Evolutionary conservation across 2,329 filamentous ascomycete species (phyloP).

Genomic region (Alternaria arborescens): DNA sequence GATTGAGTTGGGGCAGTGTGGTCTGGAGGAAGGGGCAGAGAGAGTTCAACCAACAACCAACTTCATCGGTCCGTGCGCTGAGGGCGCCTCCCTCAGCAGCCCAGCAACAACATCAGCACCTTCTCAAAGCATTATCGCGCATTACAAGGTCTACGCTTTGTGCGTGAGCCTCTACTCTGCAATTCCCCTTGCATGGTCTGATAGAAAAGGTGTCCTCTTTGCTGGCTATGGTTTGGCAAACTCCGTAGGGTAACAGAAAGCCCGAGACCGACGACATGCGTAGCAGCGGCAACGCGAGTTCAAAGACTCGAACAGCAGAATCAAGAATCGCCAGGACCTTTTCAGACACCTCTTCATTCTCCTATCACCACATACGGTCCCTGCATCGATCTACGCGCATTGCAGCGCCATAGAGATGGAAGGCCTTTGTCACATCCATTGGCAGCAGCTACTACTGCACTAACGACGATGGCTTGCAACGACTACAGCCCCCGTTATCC

Average conservation of each 20-base stretch:
- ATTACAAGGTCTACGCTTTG: neutral
- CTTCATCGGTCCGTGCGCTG: slow-evolving; percentile 9
- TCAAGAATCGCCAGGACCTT: neutral
- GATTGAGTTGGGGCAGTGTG: neutral
- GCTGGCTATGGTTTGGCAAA: neutral
- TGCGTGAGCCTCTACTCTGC: neutral
- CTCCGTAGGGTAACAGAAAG: slow-evolving; percentile 1
- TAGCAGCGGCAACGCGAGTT: neutral
- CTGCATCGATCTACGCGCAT: neutral
- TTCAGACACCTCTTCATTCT: neutral
- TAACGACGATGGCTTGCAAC: neutral
- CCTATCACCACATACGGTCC: too few species aligned
- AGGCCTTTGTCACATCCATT: neutral
- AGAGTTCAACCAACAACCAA: neutral
- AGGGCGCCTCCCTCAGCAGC: neutral
- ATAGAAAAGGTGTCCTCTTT: neutral
- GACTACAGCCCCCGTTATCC: neutral
- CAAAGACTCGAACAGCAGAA: neutral
- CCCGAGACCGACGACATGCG: neutral
- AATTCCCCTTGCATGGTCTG: neutral
- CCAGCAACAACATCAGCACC: neutral
- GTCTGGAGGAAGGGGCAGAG: neutral
- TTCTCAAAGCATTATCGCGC: neutral
- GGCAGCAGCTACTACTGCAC: neutral
- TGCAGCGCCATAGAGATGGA: too few species aligned